phyloP scores from a whole-genome alignment of 1,284 basidiomycete genomes.

The Cryptococcus sp. region DNA sequence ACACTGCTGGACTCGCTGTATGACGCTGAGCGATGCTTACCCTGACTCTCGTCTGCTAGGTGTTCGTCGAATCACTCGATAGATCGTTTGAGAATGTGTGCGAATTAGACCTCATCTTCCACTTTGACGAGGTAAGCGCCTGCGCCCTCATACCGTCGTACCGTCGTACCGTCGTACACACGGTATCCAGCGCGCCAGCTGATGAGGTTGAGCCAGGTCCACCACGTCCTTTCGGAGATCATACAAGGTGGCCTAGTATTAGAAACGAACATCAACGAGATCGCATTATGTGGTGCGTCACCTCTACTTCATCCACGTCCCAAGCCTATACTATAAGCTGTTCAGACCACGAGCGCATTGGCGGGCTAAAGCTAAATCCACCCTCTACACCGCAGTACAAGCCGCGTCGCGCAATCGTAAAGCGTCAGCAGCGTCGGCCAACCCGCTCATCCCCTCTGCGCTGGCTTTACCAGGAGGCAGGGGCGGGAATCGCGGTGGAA shows the following conservation, averaged over 20 bases:
- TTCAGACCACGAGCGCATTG: too few species aligned
- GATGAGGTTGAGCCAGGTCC: constrained; percentile 62
- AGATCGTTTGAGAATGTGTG: constrained; percentile 97
- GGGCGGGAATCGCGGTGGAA: constrained; percentile 26
- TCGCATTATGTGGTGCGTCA: constrained; percentile 69
- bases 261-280: constrained; percentile 96
- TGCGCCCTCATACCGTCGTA: not conserved
- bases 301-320: too few species aligned
- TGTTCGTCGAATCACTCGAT: constrained; percentile 96
- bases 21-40: not conserved
- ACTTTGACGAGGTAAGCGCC: constrained; percentile 85
- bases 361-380: constrained; percentile 8
- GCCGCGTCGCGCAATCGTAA: constrained; percentile 43
- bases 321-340: too few species aligned
- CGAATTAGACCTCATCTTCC: constrained; percentile 96
- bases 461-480: constrained; percentile 29
- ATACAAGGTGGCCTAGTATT: constrained; percentile 96
- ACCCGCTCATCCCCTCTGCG: constrained; percentile 45
- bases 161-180: not conserved
- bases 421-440: constrained; percentile 44
- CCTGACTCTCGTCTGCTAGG: constrained; percentile 55
- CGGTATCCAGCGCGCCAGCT: not conserved
- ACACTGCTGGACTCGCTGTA: not conserved
- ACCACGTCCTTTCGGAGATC: constrained; percentile 90
- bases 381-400: constrained; percentile 29